Conservation (phyloP, 805 yeast species). For the Barnettozyma sucrosica region DNA sequence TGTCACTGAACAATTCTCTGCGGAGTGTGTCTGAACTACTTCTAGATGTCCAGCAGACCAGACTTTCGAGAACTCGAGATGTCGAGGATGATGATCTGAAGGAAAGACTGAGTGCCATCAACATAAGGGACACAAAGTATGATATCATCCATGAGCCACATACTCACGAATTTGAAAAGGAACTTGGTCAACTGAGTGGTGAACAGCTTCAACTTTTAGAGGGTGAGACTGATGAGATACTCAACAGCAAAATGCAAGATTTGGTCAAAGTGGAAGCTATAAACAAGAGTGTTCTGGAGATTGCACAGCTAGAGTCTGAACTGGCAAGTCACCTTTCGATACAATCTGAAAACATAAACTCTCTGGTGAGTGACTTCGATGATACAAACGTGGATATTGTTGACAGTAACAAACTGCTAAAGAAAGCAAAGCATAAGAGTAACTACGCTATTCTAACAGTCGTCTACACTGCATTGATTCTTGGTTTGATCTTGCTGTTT, state of each 20-base stretch:
- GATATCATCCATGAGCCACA: constrained; percentile 9
- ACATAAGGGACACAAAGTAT: constrained; percentile 25
- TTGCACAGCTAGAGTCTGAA: constrained; percentile 69
- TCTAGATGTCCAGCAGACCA: constrained; percentile 22
- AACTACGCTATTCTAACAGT: constrained; percentile 55
- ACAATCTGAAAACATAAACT: constrained; percentile 66
- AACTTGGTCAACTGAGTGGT: constrained; percentile 28
- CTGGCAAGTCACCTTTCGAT: constrained; percentile 63
- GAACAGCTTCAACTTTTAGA: constrained; percentile 55
- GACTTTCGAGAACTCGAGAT: constrained; percentile 23
- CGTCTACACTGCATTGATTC: constrained; percentile 45
- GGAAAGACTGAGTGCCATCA: constrained; percentile 10
- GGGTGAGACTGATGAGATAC: constrained; percentile 50
- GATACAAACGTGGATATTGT: constrained; percentile 58
- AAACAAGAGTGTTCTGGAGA: constrained; percentile 62
- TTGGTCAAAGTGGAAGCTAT: constrained; percentile 53
- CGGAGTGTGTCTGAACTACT: constrained; percentile 22
- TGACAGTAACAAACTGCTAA: constrained; percentile 66
- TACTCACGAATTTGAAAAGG: constrained; percentile 21
- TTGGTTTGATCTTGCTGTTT: constrained; percentile 52
- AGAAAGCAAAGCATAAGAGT: constrained; percentile 61
- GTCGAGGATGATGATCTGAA: constrained; percentile 17
- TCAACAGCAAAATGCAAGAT: constrained; percentile 54
- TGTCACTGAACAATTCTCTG: constrained; percentile 18
- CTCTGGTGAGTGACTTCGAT: constrained; percentile 60